Evolutionary conservation across 2,329 filamentous ascomycete species (phyloP).

Genomic region (Talaromyces pinophilus): DNA sequence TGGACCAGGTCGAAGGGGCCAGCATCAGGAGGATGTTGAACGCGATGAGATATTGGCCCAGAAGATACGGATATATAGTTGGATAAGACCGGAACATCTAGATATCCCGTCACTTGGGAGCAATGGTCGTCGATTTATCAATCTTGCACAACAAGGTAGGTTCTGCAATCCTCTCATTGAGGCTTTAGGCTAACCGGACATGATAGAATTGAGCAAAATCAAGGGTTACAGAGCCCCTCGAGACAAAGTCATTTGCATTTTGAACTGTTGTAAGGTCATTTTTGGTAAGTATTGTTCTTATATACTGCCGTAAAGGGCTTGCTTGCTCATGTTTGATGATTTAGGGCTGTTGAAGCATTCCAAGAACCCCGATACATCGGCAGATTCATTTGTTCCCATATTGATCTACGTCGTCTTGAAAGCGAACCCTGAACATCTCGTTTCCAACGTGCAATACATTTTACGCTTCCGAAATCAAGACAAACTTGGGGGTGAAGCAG

Average conservation of each 20-base stretch:
- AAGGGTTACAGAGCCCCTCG: constrained; percentile 94
- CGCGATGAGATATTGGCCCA: constrained; percentile 93
- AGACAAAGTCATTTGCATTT: constrained; percentile 96
- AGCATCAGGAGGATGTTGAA: constrained; percentile 98
- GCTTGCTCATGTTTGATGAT: neutral
- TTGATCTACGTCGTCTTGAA: constrained; percentile 95
- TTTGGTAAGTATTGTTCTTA: constrained; percentile 64
- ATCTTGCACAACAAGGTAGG: constrained; percentile 81
- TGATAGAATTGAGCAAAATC: constrained; percentile 83
- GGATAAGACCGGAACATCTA: constrained; percentile 89
- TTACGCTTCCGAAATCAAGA: constrained; percentile 96
- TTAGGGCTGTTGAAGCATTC: constrained; percentile 82
- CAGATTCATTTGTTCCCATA: constrained; percentile 92
- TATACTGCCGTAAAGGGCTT: neutral
- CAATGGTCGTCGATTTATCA: constrained; percentile 83
- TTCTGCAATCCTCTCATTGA: neutral
- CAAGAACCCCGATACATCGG: constrained; percentile 83
- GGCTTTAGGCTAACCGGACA: neutral
- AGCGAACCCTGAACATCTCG: constrained; percentile 90
- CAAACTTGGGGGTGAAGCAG: constrained; percentile 94
- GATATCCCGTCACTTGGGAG: constrained; percentile 85
- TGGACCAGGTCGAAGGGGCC: constrained; percentile 82
- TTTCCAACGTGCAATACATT: constrained; percentile 98
- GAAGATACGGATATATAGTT: constrained; percentile 95
- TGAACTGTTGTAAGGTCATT: constrained; percentile 99